These are phyloP conservation scores for Ustulina deusta DNA, from an alignment of 2,329 filamentous ascomycete genomes.

Conservation along the genomic window DNA sequence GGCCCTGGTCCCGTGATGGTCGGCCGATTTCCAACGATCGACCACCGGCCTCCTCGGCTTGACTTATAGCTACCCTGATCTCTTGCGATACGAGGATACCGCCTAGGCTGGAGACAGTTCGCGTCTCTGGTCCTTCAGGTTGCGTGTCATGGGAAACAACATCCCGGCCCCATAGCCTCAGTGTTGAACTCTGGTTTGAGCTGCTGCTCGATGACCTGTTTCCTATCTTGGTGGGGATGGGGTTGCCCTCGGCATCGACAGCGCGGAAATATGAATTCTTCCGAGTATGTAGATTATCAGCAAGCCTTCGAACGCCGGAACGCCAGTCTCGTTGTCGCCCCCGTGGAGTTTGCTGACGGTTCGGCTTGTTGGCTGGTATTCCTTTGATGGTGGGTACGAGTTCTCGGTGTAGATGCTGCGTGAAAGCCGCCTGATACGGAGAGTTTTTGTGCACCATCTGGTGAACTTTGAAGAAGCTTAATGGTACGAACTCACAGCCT, in stretches of 20 bases:
- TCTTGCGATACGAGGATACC: slow-evolving; percentile 74
- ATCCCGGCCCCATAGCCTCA: slow-evolving; percentile 49
- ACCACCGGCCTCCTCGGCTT: slow-evolving; percentile 47
- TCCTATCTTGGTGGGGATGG: slow-evolving; percentile 45
- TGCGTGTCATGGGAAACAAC: slow-evolving; percentile 33
- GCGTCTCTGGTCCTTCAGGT: slow-evolving; percentile 32
- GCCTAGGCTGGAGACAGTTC: slow-evolving; percentile 54
- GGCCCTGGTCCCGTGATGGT: slow-evolving; percentile 23
- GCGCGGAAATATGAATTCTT: slow-evolving; percentile 37
- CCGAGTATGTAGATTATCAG: slow-evolving; percentile 24
- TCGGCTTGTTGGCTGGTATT: slow-evolving; percentile 40
- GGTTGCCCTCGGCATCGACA: slow-evolving; percentile 50
- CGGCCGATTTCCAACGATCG: background rate
- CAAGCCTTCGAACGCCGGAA: background rate
- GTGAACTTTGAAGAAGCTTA: slow-evolving; percentile 74
- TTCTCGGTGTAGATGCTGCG: slow-evolving; percentile 70
- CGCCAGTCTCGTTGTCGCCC: slow-evolving; percentile 1
- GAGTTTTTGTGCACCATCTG: slow-evolving; percentile 70
- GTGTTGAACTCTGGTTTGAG: slow-evolving; percentile 50
- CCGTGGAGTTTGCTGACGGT: background rate
- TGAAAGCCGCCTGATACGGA: slow-evolving; percentile 69
- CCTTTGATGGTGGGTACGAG: slow-evolving; percentile 52
- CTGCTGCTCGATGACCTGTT: slow-evolving; percentile 43
- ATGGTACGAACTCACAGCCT: slow-evolving; percentile 69
- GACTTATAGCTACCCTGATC: slow-evolving; percentile 65